Percentiles rank a stretch among this genome's conserved stretches.
Conservation (phyloP, 2,329 filamentous ascomycete genomes). For the Fusarium albidum region DNA sequence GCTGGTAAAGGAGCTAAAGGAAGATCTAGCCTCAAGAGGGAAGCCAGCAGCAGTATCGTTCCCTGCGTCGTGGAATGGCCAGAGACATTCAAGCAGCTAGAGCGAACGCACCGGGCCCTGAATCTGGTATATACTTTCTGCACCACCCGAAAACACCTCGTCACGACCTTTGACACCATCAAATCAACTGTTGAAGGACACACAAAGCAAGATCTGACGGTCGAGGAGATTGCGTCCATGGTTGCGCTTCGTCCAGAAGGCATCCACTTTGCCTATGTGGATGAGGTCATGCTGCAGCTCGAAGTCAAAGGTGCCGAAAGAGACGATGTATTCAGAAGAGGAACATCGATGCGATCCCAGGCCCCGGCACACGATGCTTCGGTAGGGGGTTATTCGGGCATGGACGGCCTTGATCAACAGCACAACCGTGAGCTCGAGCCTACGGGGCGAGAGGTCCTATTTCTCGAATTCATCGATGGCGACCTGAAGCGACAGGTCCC, state of each 20-base stretch:
- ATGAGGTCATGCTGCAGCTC: conserved; percentile 83
- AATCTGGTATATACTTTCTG: conserved; percentile 97
- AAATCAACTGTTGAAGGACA: conserved; percentile 85
- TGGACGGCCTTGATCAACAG: conserved; percentile 50
- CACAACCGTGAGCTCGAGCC: conserved; percentile 13
- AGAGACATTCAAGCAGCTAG: conserved; percentile 73
- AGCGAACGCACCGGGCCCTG: conserved; percentile 81
- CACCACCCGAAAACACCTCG: conserved; percentile 88
- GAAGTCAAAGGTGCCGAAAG: conserved; percentile 74
- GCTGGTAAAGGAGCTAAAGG: conserved; percentile 7
- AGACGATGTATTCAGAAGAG: conserved; percentile 68
- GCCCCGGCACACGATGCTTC: conserved; percentile 62
- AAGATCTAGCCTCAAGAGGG: conserved; percentile 25
- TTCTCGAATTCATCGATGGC: conserved; percentile 93
- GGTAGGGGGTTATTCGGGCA: conserved; percentile 63
- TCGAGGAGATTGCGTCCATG: conserved; percentile 85
- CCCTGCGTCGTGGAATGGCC: conserved; percentile 70
- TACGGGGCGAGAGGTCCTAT: conserved; percentile 72
- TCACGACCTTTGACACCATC: conserved; percentile 91
- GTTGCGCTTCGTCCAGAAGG: conserved; percentile 79
- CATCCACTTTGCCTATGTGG: conserved; percentile 86
- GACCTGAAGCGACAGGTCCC: conserved; percentile 85
- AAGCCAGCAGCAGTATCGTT: conserved; percentile 29
- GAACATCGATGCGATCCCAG: conserved; percentile 56
- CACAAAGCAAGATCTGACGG: conserved; percentile 71